These are phyloP conservation scores for Globisporangium nodosum DNA, from an alignment of 352 stramenopile genomes.

Conservation along the genomic window DNA sequence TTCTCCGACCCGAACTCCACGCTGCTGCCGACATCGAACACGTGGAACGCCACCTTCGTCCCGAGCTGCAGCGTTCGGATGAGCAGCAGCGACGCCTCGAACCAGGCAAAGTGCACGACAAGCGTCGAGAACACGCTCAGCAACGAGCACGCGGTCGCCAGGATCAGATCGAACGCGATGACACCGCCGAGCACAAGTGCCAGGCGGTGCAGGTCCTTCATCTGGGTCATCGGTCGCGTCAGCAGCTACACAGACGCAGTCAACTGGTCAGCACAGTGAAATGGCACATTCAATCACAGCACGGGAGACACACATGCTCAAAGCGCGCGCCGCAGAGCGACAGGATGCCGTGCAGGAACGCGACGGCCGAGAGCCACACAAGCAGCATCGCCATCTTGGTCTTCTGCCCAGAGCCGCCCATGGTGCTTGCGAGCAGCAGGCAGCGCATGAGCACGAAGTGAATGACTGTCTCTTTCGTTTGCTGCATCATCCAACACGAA, in stretches of 20 bases:
- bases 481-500: conserved; percentile 13
- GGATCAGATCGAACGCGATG: conserved; percentile 32
- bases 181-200: conserved; percentile 33
- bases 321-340: conserved; percentile 59
- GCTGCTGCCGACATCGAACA: conserved; percentile 38
- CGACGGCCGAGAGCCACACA: conserved; percentile 57
- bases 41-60: conserved; percentile 65
- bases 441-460: conserved; percentile 72
- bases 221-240: conserved; percentile 53
- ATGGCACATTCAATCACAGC: neutral
- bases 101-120: conserved; percentile 69
- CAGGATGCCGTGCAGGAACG: conserved; percentile 55
- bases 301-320: conserved; percentile 31
- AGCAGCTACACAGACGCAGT: conserved; percentile 26
- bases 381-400: conserved; percentile 44
- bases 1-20: conserved; percentile 36
- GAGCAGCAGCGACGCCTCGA: conserved; percentile 62
- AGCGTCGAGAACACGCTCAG: conserved; percentile 38
- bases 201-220: conserved; percentile 51
- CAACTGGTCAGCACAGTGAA: neutral
- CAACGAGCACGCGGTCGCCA: conserved; percentile 34
- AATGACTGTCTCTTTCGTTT: conserved; percentile 78
- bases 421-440: conserved; percentile 64
- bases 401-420: conserved; percentile 30
- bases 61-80: conserved; percentile 62